Conservation (phyloP, 768 basidiomycete genomes). For the Rhodotorula sphaerocarpa region DNA sequence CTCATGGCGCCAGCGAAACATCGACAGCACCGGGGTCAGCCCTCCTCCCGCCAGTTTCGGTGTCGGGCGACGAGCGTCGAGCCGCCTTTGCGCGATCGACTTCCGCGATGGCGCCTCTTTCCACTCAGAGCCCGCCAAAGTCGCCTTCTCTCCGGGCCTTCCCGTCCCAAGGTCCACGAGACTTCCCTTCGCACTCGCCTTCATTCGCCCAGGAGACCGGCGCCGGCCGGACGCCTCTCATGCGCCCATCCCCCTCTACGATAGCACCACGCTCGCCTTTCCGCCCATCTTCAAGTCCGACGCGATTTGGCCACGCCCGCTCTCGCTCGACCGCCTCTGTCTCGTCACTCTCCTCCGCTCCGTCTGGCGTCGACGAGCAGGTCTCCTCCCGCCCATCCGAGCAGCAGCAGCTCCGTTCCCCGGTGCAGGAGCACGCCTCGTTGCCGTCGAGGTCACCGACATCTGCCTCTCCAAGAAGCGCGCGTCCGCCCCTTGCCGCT, state of each 20-base stretch:
- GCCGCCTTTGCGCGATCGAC: neutral
- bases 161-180: neutral
- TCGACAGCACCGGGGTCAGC: too few relatives aligned
- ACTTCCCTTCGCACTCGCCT: too few relatives aligned
- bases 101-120: neutral
- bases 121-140: neutral
- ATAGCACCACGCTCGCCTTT: neutral
- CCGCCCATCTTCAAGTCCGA: neutral
- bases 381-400: neutral
- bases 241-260: conserved; percentile 6
- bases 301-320: neutral
- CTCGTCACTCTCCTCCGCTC: conserved; percentile 7
- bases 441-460: neutral
- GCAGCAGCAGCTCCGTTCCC: neutral
- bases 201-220: too few relatives aligned
- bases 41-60: too few relatives aligned
- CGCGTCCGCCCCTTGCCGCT: neutral
- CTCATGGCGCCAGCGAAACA: too few relatives aligned
- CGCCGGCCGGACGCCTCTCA: neutral
- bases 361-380: neutral
- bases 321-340: neutral
- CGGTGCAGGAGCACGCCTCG: neutral
- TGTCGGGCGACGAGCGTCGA: neutral
- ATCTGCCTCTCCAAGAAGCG: neutral
- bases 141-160: conserved; percentile 9